Percentiles rank a stretch among this genome's conserved stretches.
Evolutionary conservation across 148 eudicot species (phyloP).

Genomic region (Arbutus unedo): DNA sequence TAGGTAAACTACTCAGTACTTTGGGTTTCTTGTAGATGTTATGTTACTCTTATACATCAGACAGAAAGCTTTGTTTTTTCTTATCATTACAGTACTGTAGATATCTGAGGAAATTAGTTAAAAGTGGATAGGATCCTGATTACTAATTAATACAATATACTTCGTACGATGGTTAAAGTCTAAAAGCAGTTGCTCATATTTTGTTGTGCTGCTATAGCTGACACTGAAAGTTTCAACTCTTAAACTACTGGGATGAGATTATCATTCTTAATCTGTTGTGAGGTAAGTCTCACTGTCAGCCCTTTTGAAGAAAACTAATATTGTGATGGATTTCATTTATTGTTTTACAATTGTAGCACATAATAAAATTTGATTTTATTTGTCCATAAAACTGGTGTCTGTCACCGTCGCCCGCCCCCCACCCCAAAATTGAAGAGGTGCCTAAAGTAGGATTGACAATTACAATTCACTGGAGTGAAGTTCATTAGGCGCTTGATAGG

Average conservation of each 20-base stretch:
- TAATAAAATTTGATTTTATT: neutral
- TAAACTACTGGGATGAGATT: neutral
- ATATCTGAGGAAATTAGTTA: neutral
- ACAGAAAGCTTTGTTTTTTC: neutral
- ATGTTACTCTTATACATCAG: neutral
- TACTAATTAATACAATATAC: neutral
- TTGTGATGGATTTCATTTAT: neutral
- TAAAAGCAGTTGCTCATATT: neutral
- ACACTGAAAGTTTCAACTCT: neutral
- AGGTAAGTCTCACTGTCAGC: neutral
- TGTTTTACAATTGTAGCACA: neutral
- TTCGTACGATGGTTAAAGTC: neutral
- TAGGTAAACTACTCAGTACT: slow-evolving; percentile 44
- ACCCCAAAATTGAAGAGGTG: neutral
- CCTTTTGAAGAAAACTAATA: neutral
- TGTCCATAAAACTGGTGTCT: neutral
- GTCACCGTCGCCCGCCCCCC: too few relatives aligned
- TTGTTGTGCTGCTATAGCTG: neutral
- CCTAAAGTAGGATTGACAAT: neutral
- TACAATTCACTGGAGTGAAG: neutral
- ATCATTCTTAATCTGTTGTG: neutral
- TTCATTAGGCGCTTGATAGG: neutral
- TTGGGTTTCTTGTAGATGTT: neutral
- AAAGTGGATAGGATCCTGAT: neutral
- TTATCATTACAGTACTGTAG: neutral